These are phyloP conservation scores for Camellia oleifera DNA, from an alignment of 179 eudicot genomes.

Conservation along the genomic window DNA sequence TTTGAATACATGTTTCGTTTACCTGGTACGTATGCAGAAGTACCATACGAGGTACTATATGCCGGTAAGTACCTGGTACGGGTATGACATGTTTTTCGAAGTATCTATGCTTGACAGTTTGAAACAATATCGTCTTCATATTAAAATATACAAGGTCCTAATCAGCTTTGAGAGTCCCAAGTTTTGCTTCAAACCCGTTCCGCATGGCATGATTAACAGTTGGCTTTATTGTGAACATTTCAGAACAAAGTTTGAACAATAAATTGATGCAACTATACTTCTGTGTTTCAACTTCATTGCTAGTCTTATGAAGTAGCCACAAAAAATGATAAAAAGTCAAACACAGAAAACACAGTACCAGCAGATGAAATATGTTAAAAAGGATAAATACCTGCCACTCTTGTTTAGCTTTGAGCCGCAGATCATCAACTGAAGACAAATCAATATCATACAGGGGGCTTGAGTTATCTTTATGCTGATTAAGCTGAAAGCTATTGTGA, in stretches of 20 bases:
- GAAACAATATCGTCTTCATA: background rate
- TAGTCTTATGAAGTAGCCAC: background rate
- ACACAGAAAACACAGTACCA: background rate
- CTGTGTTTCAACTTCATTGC: background rate
- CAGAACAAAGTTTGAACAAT: background rate
- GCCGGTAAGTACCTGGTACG: too few relatives aligned
- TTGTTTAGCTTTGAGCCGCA: constrained; percentile 31
- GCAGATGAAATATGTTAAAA: background rate
- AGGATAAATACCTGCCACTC: constrained; percentile 51
- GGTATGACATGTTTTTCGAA: too few relatives aligned
- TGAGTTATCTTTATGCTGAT: constrained; percentile 28
- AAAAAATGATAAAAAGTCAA: background rate
- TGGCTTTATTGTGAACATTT: background rate
- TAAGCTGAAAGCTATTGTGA: constrained; percentile 30
- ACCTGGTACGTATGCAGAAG: too few relatives aligned
- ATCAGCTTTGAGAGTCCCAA: background rate
- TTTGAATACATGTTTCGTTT: too few relatives aligned
- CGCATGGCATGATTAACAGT: background rate
- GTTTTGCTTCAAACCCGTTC: background rate
- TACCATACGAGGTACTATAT: too few relatives aligned
- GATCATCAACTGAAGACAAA: constrained; percentile 32
- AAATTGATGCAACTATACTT: background rate
- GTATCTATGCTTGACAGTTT: too few relatives aligned
- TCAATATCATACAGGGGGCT: constrained; percentile 32
- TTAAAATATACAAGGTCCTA: background rate